These are phyloP conservation scores for Penicillium bovifimosum DNA, from an alignment of 495 filamentous ascomycete genomes.

Conservation along the genomic window DNA sequence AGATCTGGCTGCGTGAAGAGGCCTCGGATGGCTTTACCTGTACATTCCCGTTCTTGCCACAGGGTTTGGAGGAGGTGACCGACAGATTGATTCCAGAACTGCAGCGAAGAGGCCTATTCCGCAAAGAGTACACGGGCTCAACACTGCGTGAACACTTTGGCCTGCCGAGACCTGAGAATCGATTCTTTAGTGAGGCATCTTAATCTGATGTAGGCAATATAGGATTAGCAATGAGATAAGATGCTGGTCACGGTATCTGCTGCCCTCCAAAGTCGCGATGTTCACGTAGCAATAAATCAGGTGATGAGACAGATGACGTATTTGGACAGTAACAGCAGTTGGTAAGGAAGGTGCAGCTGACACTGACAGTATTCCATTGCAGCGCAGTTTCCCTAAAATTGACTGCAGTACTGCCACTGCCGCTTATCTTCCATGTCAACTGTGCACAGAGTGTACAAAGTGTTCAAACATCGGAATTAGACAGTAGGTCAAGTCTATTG, in stretches of 20 bases:
- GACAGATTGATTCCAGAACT: conserved; percentile 46
- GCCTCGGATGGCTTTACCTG: conserved; percentile 44
- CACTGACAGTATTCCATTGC: no score
- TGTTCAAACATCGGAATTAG: neutral
- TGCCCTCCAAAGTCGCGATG: neutral
- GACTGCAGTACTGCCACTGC: no score
- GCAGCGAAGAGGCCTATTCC: conserved; percentile 46
- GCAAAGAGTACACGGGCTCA: conserved; percentile 37
- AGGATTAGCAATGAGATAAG: neutral
- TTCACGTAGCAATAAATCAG: no score
- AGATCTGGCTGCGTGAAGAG: conserved; percentile 42
- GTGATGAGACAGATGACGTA: no score
- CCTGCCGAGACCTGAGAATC: conserved; percentile 44
- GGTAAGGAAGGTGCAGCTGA: no score
- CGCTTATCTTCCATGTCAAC: no score
- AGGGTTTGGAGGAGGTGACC: conserved; percentile 47
- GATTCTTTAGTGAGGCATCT: conserved; percentile 34
- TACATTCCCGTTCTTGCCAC: conserved; percentile 45
- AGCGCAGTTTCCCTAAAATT: no score
- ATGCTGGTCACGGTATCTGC: neutral
- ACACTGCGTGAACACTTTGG: conserved; percentile 48
- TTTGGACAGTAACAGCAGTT: no score
- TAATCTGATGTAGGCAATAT: neutral
- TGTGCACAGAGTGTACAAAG: neutral
- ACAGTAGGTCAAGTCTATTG: conserved; percentile 1